Evolutionary conservation across 768 basidiomycete genomes (phyloP), one percentile per base, ranked within the genome.

Genomic region (Clathrus columnatus): DNA sequence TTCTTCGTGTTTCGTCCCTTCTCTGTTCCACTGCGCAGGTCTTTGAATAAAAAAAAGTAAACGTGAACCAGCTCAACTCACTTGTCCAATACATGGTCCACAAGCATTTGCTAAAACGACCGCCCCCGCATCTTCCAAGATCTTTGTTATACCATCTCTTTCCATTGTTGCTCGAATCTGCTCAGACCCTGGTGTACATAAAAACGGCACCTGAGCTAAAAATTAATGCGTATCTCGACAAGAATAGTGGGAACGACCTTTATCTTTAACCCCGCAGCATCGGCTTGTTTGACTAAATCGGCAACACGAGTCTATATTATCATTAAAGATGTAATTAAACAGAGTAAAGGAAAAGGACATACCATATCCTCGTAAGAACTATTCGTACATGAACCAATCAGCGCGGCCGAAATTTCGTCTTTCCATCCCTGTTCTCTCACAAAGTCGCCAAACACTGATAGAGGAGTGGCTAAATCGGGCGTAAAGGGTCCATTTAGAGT

Each of bases 371-470:
- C 91, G 66, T 98, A 99, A 5, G 93, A 96, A 57, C 93, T 96
- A 69, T 99, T 99, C 27, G 96, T 99, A 69, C 96, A 99, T n/a
- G 92, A 96, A 21, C 96, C 96, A 64, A 99, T 99, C 24, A 99
- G 77, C 49, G 78, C 82, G 21, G 93, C 95, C 10, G 92, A 87
- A 50, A 98, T 73, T 67, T 91, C 86, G 64, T 93, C 90, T 68
- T 91, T 92, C 91, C 94, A 98, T 10, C 87, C 87, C 68, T 91
- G 87, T 60, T 85, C 81, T 67, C 82, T 73, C 18, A 97, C 76
- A 67, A 95, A 84, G 4, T 74, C 64, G 27, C 81, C 84, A 65
- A 99, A 98, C 63, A 85, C 83, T 14, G 94, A 96, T 14, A 99
- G 70, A 10, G 95, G 93, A 0, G 93, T 98, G 2, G 94, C 87